phyloP scores from a whole-genome alignment of 2,329 filamentous ascomycete genomes.

The Talaromyces sp. region DNA sequence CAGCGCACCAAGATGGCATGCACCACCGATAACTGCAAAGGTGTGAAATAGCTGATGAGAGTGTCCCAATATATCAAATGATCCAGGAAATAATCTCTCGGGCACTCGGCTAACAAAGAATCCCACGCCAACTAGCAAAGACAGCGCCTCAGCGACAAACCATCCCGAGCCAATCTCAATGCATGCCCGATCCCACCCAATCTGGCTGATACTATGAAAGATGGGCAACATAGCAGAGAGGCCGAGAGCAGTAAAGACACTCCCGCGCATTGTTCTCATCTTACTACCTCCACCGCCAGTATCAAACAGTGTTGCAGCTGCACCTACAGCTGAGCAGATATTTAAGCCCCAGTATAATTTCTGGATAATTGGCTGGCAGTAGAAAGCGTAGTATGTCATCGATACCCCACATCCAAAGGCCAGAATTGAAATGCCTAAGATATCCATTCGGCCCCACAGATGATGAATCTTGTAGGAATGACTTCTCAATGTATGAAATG shows the following conservation, averaged over 20 bases:
- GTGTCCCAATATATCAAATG: conserved; percentile 20
- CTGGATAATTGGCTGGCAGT: conserved; percentile 21
- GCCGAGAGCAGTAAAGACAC: conserved; percentile 27
- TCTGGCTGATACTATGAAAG: conserved; percentile 23
- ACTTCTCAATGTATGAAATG: conserved; percentile 33
- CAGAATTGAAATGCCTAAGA: conserved; percentile 30
- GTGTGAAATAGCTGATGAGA: conserved; percentile 18
- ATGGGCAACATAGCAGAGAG: conserved; percentile 34
- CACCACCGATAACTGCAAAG: conserved; percentile 15
- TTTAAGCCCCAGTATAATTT: conserved; percentile 28
- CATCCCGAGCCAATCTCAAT: conserved; percentile 14
- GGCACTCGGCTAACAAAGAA: conserved; percentile 15
- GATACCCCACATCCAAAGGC: conserved; percentile 21
- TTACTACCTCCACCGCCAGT: conserved; percentile 30
- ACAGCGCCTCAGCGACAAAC: conserved; percentile 13
- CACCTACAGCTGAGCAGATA: conserved; percentile 12
- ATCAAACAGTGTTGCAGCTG: conserved; percentile 27
- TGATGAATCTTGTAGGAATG: conserved; percentile 34
- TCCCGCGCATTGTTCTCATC: conserved; percentile 28
- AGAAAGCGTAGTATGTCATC: conserved; percentile 32
- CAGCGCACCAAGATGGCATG: conserved; percentile 12
- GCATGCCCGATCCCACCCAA: conserved; percentile 24
- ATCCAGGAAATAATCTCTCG: conserved; percentile 14
- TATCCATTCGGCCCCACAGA: conserved; percentile 32
- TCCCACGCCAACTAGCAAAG: conserved; percentile 9